Percentiles rank a stretch among this genome's conserved stretches.
Evolutionary conservation across 371 early-diverging fungal species (phyloP).

Genomic region (Rhizomucor pusillus): DNA sequence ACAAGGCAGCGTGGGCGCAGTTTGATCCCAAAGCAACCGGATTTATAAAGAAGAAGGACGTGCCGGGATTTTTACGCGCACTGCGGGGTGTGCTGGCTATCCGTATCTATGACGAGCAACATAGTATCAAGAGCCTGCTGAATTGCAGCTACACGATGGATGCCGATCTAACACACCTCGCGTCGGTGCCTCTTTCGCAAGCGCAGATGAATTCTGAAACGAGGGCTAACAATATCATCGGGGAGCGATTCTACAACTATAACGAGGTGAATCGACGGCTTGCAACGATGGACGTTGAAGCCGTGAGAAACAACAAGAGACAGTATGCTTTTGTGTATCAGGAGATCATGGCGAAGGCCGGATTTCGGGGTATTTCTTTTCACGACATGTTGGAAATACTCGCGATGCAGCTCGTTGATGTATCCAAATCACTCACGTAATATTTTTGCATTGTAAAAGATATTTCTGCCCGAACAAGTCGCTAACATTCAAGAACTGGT

Average conservation of each 20-base stretch:
- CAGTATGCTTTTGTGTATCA: conserved; percentile 42
- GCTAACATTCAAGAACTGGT: neutral
- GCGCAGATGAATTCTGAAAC: neutral
- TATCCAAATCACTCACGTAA: conserved; percentile 48
- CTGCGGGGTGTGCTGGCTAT: conserved; percentile 45
- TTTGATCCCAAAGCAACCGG: conserved; percentile 53
- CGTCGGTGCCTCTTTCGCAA: conserved; percentile 12
- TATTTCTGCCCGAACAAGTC: neutral
- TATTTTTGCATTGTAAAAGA: neutral
- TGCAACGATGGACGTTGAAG: conserved; percentile 30
- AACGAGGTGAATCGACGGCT: conserved; percentile 27
- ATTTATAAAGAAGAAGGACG: conserved; percentile 35
- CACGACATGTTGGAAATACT: conserved; percentile 42
- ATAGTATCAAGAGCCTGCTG: conserved; percentile 29
- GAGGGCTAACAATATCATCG: conserved; percentile 12
- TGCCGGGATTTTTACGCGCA: conserved; percentile 42
- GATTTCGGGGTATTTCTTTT: conserved; percentile 42
- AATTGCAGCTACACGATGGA: conserved; percentile 25
- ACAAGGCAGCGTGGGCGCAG: conserved; percentile 45
- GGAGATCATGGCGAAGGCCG: conserved; percentile 20
- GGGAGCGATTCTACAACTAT: conserved; percentile 27
- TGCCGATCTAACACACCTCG: conserved; percentile 17
- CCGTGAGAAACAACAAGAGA: conserved; percentile 28
- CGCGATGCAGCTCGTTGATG: conserved; percentile 45
- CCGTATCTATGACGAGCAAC: conserved; percentile 37